A percentile compares a stretch with the other conserved stretches of the same genome.
Conservation (phyloP, 768 basidiomycete species). For the Gymnopilus junonius region DNA sequence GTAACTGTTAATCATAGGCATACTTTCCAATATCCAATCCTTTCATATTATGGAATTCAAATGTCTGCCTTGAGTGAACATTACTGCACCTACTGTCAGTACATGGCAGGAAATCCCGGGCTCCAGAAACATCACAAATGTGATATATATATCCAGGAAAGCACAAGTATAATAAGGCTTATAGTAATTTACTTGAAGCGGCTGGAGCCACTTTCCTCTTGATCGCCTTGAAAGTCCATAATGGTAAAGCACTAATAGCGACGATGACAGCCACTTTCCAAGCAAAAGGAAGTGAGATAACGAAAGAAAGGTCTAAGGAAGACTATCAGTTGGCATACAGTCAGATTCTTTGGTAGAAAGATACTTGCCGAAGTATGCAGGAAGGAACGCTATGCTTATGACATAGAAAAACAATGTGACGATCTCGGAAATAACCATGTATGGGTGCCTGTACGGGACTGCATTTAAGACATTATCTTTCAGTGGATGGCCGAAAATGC, state of each 20-base stretch:
- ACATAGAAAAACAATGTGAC: conserved; percentile 89
- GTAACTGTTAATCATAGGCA: too few relatives aligned
- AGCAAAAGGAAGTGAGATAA: conserved; percentile 83
- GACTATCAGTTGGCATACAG: neutral
- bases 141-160: neutral
- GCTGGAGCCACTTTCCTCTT: conserved; percentile 89
- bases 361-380: conserved; percentile 92
- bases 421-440: conserved; percentile 93
- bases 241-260: conserved; percentile 88
- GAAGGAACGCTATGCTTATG: conserved; percentile 90
- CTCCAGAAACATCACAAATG: neutral
- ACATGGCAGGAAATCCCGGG: too few relatives aligned
- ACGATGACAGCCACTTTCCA: conserved; percentile 98
- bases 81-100: too few relatives aligned
- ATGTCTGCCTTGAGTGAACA: too few relatives aligned
- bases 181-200: conserved; percentile 88
- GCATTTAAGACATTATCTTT: neutral
- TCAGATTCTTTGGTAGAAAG: neutral
- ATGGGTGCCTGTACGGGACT: conserved; percentile 70
- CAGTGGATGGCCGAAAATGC: conserved; percentile 15
- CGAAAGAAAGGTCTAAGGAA: conserved; percentile 83
- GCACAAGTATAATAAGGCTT: conserved; percentile 20
- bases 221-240: conserved; percentile 90
- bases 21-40: too few relatives aligned
- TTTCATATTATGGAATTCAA: too few relatives aligned